Percentiles rank a stretch among this genome's conserved stretches.
These are phyloP conservation scores for Corymbia maculata DNA, from an alignment of 345 rosid genomes.

Conservation along the genomic window DNA sequence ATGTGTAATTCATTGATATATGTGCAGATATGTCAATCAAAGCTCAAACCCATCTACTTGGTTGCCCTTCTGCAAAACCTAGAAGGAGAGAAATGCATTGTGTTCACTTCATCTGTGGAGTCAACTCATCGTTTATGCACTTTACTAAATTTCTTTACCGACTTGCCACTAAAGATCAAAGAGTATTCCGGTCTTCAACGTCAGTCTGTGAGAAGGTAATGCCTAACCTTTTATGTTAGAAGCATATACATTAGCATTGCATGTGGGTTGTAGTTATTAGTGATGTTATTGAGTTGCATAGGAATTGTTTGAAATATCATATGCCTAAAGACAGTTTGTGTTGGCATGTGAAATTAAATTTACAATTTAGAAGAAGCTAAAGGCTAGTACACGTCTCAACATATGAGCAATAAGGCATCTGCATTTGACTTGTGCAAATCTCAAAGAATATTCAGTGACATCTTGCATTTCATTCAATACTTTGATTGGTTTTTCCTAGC, in stretches of 20 bases:
- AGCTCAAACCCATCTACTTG: slow-evolving; percentile 69
- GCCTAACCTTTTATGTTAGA: neutral
- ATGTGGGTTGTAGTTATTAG: neutral
- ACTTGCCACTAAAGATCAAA: slow-evolving; percentile 60
- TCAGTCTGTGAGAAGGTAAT: slow-evolving; percentile 76
- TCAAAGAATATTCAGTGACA: neutral
- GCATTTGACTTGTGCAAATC: neutral
- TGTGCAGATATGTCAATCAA: slow-evolving; percentile 64
- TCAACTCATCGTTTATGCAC: slow-evolving; percentile 79
- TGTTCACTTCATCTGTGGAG: slow-evolving; percentile 84
- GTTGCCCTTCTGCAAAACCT: slow-evolving; percentile 66
- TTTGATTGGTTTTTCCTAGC: neutral
- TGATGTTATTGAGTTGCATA: neutral
- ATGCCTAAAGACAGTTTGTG: neutral
- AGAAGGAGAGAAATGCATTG: slow-evolving; percentile 73
- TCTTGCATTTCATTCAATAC: neutral
- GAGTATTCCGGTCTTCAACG: slow-evolving; percentile 84
- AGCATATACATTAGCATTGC: neutral
- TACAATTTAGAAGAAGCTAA: neutral
- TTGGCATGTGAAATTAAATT: neutral
- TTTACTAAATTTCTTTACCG: slow-evolving; percentile 67
- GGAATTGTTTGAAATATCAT: neutral
- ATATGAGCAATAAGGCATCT: neutral
- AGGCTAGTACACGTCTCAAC: neutral
- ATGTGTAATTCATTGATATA: neutral